Base-by-base conservation (phyloP, 2,329 filamentous ascomycete species). In the Sporothrix pallida region DNA sequence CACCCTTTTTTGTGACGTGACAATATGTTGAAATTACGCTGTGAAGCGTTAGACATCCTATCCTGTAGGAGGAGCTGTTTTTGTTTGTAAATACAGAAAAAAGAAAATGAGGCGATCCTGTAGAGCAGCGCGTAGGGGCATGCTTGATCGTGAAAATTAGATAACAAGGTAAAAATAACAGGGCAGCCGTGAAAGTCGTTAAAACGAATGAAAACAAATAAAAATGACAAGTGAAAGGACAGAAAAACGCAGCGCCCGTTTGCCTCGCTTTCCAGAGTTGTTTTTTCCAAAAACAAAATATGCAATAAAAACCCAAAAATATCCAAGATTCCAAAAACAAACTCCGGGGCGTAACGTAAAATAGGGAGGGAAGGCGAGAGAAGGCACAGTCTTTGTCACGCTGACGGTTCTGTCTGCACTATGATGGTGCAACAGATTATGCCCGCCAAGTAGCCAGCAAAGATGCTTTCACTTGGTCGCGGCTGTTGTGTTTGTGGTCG, bases 21-120 rank as follows among this genome's bases (percentile, higher is more conserved):
- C 48, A 63, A 17, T 17, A 50, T 20, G 54, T 5, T 26, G 6
- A 26, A 13, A 68, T n/a, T 68, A 7, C 15, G 65, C 67, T 69
- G 67, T 15, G 48, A 42, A 69, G 67, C 67, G 26, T 12, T 69
- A 10, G 68, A 48, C 52, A 31, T 72, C 70, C 70, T 54, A 72
- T 65, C 70, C 70, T 65, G 70, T 63, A 72, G 70, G 58, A 54
- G 44, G 60, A 54, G 44, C 23, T 37, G 13, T 48, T 46, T 68
- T 52, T 31, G 15, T 7, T 10, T 68, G 65, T 52, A 68, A 68
- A 52, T 68, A 52, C 65, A 37, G 31, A 37, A 5, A 68, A 37
- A 52, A 20, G 10, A 68, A 67, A 44, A n/a, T 13, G 42, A 68
- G 4, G 65, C 65, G 46, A 68, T 6, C 65, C 20, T 56, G 46